Evolutionary conservation across 257 asterid genomes (phyloP).

Genomic region (Nyctanthes arbortristis): DNA sequence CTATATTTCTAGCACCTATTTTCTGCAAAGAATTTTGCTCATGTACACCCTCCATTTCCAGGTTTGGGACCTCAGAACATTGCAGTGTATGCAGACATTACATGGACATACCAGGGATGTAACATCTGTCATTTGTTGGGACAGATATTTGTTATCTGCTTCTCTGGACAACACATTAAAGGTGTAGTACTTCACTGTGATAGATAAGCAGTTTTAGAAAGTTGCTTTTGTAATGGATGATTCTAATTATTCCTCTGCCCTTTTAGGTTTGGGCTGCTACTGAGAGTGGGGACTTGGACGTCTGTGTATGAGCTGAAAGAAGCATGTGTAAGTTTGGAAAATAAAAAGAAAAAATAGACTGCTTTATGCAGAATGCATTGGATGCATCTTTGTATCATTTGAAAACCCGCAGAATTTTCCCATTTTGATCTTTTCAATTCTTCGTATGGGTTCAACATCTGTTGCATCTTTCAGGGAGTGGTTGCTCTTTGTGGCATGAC

Average conservation of each 20-base stretch:
- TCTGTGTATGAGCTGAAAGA: slow-evolving; percentile 32
- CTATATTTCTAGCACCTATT: no score
- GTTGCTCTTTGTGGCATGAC: slow-evolving; percentile 40
- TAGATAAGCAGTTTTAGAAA: not conserved
- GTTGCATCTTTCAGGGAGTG: slow-evolving; percentile 33
- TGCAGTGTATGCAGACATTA: slow-evolving; percentile 57
- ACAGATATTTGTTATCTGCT: slow-evolving; percentile 49
- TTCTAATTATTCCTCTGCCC: not conserved
- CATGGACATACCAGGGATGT: slow-evolving; percentile 48
- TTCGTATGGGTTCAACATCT: no score
- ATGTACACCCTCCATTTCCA: slow-evolving; percentile 17
- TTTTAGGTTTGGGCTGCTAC: slow-evolving; percentile 40
- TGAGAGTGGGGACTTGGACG: slow-evolving; percentile 43
- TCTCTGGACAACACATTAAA: slow-evolving; percentile 62
- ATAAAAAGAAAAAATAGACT: no score
- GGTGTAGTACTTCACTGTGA: slow-evolving; percentile 29
- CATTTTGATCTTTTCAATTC: no score
- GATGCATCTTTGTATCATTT: no score
- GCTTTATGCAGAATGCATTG: no score
- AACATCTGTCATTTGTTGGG: slow-evolving; percentile 58
- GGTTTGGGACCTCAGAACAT: slow-evolving; percentile 57
- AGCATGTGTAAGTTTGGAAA: slow-evolving; percentile 46
- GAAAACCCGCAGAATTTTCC: no score
- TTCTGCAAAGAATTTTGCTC: not conserved
- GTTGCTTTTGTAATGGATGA: not conserved